These are phyloP conservation scores for Solanum piurae DNA, from an alignment of 257 asterid species.

Conservation along the genomic window DNA sequence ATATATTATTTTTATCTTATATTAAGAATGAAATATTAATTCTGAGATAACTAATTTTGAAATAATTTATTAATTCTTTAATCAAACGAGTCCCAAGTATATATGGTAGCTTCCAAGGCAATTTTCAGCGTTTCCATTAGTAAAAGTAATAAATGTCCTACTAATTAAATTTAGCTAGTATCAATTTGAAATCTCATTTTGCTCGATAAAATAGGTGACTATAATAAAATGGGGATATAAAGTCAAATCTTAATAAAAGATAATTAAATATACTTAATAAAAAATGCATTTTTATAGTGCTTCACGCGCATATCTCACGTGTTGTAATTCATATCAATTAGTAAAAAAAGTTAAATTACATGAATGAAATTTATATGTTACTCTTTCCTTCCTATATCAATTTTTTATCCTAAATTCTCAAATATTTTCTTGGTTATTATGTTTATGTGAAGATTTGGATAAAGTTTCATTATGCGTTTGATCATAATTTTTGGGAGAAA, in stretches of 20 bases:
- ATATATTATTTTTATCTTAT: too few relatives aligned
- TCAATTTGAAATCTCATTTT: background rate
- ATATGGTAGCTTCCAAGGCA: background rate
- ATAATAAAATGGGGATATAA: background rate
- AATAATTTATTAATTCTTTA: too few relatives aligned
- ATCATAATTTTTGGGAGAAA: accelerated
- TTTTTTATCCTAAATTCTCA: background rate
- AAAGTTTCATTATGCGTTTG: background rate
- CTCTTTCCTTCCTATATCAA: background rate
- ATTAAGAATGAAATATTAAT: too few relatives aligned
- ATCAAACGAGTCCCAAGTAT: background rate
- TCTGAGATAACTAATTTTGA: too few relatives aligned
- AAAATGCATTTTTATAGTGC: background rate
- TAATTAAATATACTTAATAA: background rate
- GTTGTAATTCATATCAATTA: background rate
- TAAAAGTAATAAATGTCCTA: background rate
- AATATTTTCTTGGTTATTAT: background rate
- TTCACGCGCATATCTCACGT: background rate
- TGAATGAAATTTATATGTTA: background rate
- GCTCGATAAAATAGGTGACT: background rate
- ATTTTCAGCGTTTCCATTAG: background rate
- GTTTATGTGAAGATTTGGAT: background rate
- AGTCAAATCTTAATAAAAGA: background rate
- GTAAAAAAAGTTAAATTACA: background rate
- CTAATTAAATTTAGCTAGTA: background rate